Evolutionary conservation across 371 early-diverging fungal species (phyloP), one percentile per base, ranked within the genome.

Genomic region (Coemansia sp.): DNA sequence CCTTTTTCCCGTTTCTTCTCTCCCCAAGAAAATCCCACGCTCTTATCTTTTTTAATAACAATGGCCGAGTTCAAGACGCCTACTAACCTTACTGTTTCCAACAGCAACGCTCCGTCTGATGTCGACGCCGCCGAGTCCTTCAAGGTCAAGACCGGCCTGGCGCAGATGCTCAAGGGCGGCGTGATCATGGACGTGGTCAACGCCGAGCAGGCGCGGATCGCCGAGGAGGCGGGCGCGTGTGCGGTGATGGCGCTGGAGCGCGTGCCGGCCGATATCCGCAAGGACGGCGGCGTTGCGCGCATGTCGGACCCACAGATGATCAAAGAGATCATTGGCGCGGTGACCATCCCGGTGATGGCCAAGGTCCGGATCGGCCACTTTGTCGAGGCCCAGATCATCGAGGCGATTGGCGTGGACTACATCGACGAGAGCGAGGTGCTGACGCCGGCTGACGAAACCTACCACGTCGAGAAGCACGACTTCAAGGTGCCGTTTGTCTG

Each of bases 261-360:
- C 66, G 97, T 98, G 26, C 98, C 98, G 47, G 98, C 98, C 61
- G 98, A 98, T 83, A 98, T 98, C 79, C 90, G 98, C 79, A 90
- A 88, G 83, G 87, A 95, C 75, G 98, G 95, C 87, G 98, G 97
- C 70, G 97, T 98, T 59, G 91, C 98, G 16, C 94, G 98, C 71
- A 98, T 98, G 98, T 94, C 95, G 38, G 98, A 97, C 82, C 98
- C 98, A 69, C 82, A 86, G 79, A 94, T 97, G 93, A 98, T 98
- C 86, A 90, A 88, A 80, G 93, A 92, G 77, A 98, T 98, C 81
- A 90, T 88, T 65, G 88, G 80, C 40, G 95, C 97, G 40, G 98
- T 98, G 61, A 91, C 95, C 36, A 95, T 98, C 79, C 98, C 98
- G 36, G 97, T 98, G 66, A 97, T 98, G 97, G 98, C 97, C 80